These are phyloP conservation scores for Persicaria tinctoria DNA, from an alignment of 148 eudicot species.

Conservation along the genomic window DNA sequence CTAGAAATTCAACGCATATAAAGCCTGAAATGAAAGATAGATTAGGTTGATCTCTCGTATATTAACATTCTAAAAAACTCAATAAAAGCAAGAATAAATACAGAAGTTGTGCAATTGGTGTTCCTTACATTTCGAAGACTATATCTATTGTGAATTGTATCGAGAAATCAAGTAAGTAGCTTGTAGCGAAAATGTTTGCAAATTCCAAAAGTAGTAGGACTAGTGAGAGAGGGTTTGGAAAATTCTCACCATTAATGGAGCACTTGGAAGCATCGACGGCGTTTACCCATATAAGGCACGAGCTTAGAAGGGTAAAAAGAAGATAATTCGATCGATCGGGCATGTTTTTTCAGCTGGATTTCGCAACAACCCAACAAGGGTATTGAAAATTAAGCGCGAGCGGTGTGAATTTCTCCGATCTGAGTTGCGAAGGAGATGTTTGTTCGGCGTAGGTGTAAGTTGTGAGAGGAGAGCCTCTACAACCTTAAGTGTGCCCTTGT, in stretches of 20 bases:
- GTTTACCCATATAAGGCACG: neutral
- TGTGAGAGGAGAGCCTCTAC: no score
- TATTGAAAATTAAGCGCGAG: no score
- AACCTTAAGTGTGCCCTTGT: no score
- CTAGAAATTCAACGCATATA: no score
- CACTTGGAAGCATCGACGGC: constrained; percentile 24
- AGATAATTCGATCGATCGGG: neutral
- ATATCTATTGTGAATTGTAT: neutral
- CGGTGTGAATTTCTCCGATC: no score
- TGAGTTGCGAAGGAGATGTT: no score
- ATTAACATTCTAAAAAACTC: neutral
- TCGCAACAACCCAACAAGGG: no score
- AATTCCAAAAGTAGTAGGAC: neutral
- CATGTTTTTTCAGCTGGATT: no score
- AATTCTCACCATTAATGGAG: constrained; percentile 26
- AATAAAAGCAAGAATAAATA: no score
- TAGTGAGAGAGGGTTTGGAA: neutral
- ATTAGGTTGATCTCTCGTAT: neutral
- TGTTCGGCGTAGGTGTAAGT: no score
- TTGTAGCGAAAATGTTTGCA: no score
- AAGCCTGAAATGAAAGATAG: neutral
- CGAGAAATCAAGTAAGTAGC: neutral
- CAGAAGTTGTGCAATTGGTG: neutral
- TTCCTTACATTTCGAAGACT: neutral
- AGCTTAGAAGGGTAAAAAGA: constrained; percentile 10